A percentile compares a stretch with the other conserved stretches of the same genome.
Evolutionary conservation across 331 rosid species (phyloP).

Genomic region (Cydonia oblonga): DNA sequence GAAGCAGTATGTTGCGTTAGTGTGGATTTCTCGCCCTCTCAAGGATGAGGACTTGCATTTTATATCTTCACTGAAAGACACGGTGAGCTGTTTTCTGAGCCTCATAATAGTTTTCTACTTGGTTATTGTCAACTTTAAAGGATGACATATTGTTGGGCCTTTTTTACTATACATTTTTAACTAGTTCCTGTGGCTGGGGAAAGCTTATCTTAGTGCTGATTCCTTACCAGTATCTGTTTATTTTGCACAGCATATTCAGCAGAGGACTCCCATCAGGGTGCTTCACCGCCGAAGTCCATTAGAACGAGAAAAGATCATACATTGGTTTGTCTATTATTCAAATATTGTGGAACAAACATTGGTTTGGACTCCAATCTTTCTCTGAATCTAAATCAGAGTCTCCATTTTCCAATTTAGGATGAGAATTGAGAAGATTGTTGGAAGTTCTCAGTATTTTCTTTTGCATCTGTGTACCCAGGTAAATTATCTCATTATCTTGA

Average conservation of each 20-base stretch:
- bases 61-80: constrained; percentile 39
- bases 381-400: constrained; percentile 6
- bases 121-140: not conserved
- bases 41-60: constrained; percentile 48
- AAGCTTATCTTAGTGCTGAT: not conserved
- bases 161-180: not conserved
- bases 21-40: constrained; percentile 79
- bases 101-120: not conserved
- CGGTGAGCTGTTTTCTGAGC: constrained; percentile 17
- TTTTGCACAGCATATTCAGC: constrained; percentile 55
- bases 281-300: constrained; percentile 94
- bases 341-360: constrained; percentile 2
- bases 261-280: constrained; percentile 87
- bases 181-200: not conserved
- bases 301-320: constrained; percentile 81
- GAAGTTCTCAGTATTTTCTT: constrained; percentile 81
- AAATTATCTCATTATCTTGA: not conserved
- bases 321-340: constrained; percentile 47
- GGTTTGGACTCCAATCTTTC: not conserved
- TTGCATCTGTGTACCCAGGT: constrained; percentile 93
- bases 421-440: constrained; percentile 62
- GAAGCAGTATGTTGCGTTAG: constrained; percentile 84
- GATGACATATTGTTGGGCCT: not conserved
- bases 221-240: not conserved
- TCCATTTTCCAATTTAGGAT: constrained; percentile 46